Base-by-base conservation (phyloP, 441 rosid species). In the Jatropha podagrica region DNA sequence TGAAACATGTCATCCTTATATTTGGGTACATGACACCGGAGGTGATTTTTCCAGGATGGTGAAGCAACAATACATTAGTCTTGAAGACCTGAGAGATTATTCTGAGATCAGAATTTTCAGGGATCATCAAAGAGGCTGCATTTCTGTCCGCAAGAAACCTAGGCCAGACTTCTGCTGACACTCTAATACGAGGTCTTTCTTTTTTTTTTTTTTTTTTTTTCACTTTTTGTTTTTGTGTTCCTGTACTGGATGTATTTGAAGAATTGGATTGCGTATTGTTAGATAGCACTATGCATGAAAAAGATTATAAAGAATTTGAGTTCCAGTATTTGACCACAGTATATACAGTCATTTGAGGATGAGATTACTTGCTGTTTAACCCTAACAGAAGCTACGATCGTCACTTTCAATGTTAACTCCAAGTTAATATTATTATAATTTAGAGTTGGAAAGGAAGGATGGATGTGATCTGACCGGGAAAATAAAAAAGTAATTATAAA, bases 61-160 rank as follows among this genome's bases (percentile, higher is more conserved):
- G 56, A 94, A 91, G 89, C 96, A 94, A 79, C 97, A 94, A 80
- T 94, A 90, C 69, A 78, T 92, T 72, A 90, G 98, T 74, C 91
- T 94, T 1, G 92, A 92, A 58, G 98, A 94, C 79, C 80, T 94
- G 32, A 88, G 93, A 74, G 91, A 94, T 58, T 91, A 68, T 85
- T 91, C 95, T 17, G 97, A 94, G 86, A 92, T 92, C 72, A 88
- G 89, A 79, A 82, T 94, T 77, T 87, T 82, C 54, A 82, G 92
- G 78, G 93, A 94, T 85, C 83, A 82, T 76, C 87, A 88, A 26
- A 78, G 86, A 79, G 96, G 94, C 11, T 91, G 95, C 77, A 86
- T 94, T 42, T 86, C 90, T 0, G 89, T 91, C 37, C 79, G 91
- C 72, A 94, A 94, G 86, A 94, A 87, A 81, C 83, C 85, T 17